Percentiles rank a stretch among this genome's conserved stretches.
Conservation (phyloP, 805 yeast species). For the Saccharomycopsis selenospora region DNA sequence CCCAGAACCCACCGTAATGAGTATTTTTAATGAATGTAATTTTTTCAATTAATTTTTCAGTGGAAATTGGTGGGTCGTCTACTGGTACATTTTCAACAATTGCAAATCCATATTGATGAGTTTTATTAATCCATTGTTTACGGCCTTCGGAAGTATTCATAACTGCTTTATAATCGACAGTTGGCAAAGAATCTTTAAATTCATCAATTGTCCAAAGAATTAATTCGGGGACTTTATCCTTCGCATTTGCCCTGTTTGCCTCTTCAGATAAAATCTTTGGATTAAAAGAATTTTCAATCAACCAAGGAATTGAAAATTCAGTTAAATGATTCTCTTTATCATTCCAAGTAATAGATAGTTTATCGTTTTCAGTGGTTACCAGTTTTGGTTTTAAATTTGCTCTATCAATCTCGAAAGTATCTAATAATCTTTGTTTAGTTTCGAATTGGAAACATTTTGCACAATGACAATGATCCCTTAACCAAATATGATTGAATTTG, state of each 20-base stretch:
- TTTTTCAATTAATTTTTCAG: conserved; percentile 49
- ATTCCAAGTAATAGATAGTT: conserved; percentile 31
- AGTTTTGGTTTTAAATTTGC: conserved; percentile 17
- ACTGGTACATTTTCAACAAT: conserved; percentile 55
- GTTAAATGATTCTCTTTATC: conserved; percentile 26
- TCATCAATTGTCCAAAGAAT: conserved; percentile 40
- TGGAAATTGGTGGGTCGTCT: conserved; percentile 49
- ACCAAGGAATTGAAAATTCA: conserved; percentile 22
- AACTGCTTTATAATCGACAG: conserved; percentile 41
- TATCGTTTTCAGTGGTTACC: conserved; percentile 13
- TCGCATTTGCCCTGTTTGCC: conserved; percentile 22
- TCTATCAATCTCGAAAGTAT: conserved; percentile 38
- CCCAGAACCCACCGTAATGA: conserved; percentile 79
- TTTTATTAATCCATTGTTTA: conserved; percentile 47
- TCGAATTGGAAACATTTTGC: conserved; percentile 42
- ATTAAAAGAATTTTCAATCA: conserved; percentile 12
- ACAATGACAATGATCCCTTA: conserved; percentile 60
- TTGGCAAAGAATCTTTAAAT: conserved; percentile 36
- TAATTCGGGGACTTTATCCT: conserved; percentile 29
- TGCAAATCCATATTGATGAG: conserved; percentile 53
- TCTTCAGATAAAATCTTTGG: not conserved
- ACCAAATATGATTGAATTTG: conserved; percentile 45
- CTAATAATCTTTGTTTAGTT: conserved; percentile 54
- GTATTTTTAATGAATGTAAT: conserved; percentile 58
- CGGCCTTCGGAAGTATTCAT: conserved; percentile 40